Base-by-base conservation (phyloP, 768 basidiomycete species). In the Russula sp. region DNA sequence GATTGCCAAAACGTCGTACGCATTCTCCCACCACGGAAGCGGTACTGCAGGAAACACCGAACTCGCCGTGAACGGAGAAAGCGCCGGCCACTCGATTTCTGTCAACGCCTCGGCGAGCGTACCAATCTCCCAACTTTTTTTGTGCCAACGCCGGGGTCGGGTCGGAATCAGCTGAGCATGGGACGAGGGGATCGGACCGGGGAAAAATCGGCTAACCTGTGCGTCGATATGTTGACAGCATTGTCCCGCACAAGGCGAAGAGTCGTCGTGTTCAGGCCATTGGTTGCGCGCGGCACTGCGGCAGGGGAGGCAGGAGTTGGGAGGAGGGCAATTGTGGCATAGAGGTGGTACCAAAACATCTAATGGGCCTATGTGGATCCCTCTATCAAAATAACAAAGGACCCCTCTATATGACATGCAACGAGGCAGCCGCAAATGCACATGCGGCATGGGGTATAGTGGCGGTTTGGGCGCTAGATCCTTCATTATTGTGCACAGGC, bases 51-150 rank as follows among this genome's bases (percentile, higher is more conserved):
- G 79, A 49, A 77, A 77, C 41, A 79, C 73, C 7, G 77, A 73
- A 48, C 67, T 69, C n/a, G 72, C 51, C 46, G 72, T 70, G 66
- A 82, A 84, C 18, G 83, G 79, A 22, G 83, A 79, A 41, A 83
- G 69, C 7, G 70, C 59, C 6, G 82, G 79, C 72, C 78, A 79
- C 41, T 77, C 74, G 35, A 78, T 70, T 68, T 86, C 84, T 14
- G 78, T 77, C 51, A 85, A 67, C 13, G 83, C 81, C 68, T 85
- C 76, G n/a, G 80, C 73, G 41, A 78, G 76, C n/a, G 78, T 80
- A 7, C 84, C 85, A 47, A 81, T 68, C 65, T 84, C 83, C 85
- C 85, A 85, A 64, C 82, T 29, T 29, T 29, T 29, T 84, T 56
- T 25, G 66, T 20, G n/a, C 18, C 47, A 35, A 0, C n/a, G 18